Evolutionary conservation across 2,329 filamentous ascomycete species (phyloP).

Genomic region (Cryphonectria carpinicola): DNA sequence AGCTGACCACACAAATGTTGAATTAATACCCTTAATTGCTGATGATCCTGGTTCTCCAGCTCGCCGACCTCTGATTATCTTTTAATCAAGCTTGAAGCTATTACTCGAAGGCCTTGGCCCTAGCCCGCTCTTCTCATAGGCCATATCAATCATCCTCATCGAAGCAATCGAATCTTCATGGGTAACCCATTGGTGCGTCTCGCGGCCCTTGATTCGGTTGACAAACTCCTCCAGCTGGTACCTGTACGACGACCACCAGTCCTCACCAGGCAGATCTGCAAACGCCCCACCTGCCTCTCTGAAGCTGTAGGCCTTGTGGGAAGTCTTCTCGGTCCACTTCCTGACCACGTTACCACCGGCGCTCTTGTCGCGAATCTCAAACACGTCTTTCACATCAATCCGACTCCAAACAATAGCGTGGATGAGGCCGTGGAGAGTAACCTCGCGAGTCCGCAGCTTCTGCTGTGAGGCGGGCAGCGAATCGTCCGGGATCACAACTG

Average conservation of each 20-base stretch:
- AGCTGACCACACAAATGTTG: too few relatives aligned
- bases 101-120: constrained; percentile 17
- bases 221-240: constrained; percentile 54
- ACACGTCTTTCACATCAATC: constrained; percentile 42
- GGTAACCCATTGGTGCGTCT: constrained; percentile 42
- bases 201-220: constrained; percentile 45
- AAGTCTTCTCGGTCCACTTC: constrained; percentile 32
- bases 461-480: constrained; percentile 31
- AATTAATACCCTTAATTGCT: too few relatives aligned
- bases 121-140: constrained; percentile 42
- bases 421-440: constrained; percentile 37
- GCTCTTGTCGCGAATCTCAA: constrained; percentile 34
- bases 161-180: constrained; percentile 41
- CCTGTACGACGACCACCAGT: constrained; percentile 49
- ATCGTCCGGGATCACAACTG: constrained; percentile 34
- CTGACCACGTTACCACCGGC: constrained; percentile 29
- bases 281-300: constrained; percentile 36
- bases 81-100: neutral
- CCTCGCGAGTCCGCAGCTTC: constrained; percentile 34
- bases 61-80: neutral
- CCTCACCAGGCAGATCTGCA: constrained; percentile 36
- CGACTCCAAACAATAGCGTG: constrained; percentile 38
- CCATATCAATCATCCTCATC: constrained; percentile 46
- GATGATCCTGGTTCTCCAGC: too few relatives aligned
- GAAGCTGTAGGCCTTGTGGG: constrained; percentile 41